A percentile compares a stretch with the other conserved stretches of the same genome.
Evolutionary conservation across 805 yeast genomes (phyloP).

Genomic region (Metschnikowia baotianmanensis): DNA sequence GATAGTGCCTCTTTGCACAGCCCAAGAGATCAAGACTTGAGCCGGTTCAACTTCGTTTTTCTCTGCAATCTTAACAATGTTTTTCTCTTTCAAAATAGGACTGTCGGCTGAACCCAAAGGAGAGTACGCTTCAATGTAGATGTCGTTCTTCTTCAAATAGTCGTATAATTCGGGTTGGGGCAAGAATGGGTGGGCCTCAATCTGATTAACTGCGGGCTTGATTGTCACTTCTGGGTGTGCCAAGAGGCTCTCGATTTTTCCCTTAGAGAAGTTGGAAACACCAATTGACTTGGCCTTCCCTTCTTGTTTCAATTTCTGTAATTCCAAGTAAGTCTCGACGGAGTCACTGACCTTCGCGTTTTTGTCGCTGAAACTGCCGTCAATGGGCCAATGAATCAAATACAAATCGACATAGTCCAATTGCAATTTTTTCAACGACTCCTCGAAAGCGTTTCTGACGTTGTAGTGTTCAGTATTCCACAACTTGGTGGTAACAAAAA

Average conservation of each 20-base stretch:
- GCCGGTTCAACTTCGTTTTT: conserved; percentile 46
- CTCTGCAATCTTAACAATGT: conserved; percentile 43
- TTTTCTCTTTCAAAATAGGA: conserved; percentile 47
- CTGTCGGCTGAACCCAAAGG: conserved; percentile 67
- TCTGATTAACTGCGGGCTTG: conserved; percentile 70
- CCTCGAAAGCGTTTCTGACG: conserved; percentile 53
- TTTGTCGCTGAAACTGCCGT: conserved; percentile 41
- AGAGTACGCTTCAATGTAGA: conserved; percentile 69
- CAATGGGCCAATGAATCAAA: conserved; percentile 81
- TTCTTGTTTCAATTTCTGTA: conserved; percentile 55
- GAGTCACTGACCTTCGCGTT: conserved; percentile 37
- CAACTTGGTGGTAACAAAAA: conserved; percentile 71
- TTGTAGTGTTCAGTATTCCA: conserved; percentile 54
- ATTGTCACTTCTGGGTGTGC: conserved; percentile 45
- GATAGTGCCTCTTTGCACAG: conserved; percentile 51
- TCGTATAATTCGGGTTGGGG: conserved; percentile 61
- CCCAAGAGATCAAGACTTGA: conserved; percentile 58
- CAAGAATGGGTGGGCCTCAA: conserved; percentile 72
- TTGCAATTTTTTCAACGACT: conserved; percentile 59
- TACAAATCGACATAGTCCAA: conserved; percentile 77
- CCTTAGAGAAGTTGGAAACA: conserved; percentile 67
- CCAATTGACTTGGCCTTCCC: conserved; percentile 69
- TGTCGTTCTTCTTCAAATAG: conserved; percentile 50
- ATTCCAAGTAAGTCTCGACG: conserved; percentile 56
- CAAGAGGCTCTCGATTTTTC: conserved; percentile 50